Evolutionary conservation across 169 alveolate species (phyloP).

Genomic region (Miamiensis avidus): DNA sequence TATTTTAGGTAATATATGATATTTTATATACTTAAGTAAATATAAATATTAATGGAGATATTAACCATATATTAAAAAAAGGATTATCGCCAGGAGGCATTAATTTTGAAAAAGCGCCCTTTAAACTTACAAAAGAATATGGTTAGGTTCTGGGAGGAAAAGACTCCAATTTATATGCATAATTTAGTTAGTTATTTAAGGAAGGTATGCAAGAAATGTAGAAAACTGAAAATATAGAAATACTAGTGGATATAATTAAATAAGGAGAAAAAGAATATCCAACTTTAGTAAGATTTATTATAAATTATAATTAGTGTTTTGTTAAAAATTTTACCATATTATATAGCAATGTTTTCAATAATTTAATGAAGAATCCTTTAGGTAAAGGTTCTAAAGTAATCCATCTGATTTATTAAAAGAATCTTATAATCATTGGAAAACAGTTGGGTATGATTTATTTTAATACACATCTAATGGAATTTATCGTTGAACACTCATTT

Average conservation of each 20-base stretch:
- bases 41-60: too few relatives aligned
- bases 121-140: slow-evolving; percentile 72
- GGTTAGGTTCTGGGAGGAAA: slow-evolving; percentile 63
- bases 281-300: slow-evolving; percentile 28
- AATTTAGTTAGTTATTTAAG: slow-evolving; percentile 59
- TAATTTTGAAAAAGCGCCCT: slow-evolving; percentile 76
- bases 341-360: slow-evolving; percentile 17
- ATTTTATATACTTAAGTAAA: not conserved
- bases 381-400: slow-evolving; percentile 1
- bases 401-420: slow-evolving; percentile 4
- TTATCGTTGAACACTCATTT: not conserved
- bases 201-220: slow-evolving; percentile 66
- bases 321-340: slow-evolving; percentile 5
- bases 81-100: slow-evolving; percentile 71
- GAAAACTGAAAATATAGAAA: slow-evolving; percentile 60
- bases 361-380: slow-evolving; percentile 7
- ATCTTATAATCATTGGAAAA: slow-evolving; percentile 6
- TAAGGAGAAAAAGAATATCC: slow-evolving; percentile 31
- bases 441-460: slow-evolving; percentile 10
- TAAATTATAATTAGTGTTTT: slow-evolving; percentile 18
- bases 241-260: slow-evolving; percentile 41
- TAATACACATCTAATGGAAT: slow-evolving; percentile 17
- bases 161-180: slow-evolving; percentile 67
- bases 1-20: slow-evolving; percentile 35
- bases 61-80: too few relatives aligned